Evolutionary conservation across 2,329 filamentous ascomycete genomes (phyloP).

Genomic region (Hypoxylon sp.): DNA sequence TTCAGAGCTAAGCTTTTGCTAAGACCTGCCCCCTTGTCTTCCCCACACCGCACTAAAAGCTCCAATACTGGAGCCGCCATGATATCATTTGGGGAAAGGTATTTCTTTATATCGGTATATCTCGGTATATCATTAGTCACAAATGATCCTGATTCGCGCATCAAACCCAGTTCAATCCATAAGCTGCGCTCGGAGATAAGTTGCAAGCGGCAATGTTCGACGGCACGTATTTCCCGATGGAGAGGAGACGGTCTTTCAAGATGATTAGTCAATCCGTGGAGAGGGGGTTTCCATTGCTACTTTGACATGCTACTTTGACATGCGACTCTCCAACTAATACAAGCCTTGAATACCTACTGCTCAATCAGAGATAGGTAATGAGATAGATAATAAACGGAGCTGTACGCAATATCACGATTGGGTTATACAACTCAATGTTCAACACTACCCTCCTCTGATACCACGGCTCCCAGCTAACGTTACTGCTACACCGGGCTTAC

Average conservation of each 20-base stretch:
- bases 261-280: neutral
- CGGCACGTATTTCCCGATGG: neutral
- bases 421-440: conserved; percentile 4
- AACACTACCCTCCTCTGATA: neutral
- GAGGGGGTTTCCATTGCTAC: conserved; percentile 1
- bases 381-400: neutral
- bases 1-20: conserved; percentile 18
- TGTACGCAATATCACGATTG: conserved; percentile 1
- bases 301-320: neutral
- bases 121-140: conserved; percentile 8
- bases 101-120: conserved; percentile 7
- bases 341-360: neutral
- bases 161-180: neutral
- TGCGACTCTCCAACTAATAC: neutral
- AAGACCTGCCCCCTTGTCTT: conserved; percentile 8
- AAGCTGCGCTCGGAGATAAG: neutral
- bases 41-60: conserved; percentile 12
- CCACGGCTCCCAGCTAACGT: conserved; percentile 8
- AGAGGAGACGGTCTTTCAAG: neutral
- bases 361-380: neutral
- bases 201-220: neutral
- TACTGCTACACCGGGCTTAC: neutral
- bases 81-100: conserved; percentile 11
- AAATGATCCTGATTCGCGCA: neutral
- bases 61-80: conserved; percentile 14